A percentile compares a stretch with the other conserved stretches of the same genome.
These are phyloP conservation scores for Macrolepiota dolichaula DNA, from an alignment of 768 basidiomycete species.

Conservation along the genomic window DNA sequence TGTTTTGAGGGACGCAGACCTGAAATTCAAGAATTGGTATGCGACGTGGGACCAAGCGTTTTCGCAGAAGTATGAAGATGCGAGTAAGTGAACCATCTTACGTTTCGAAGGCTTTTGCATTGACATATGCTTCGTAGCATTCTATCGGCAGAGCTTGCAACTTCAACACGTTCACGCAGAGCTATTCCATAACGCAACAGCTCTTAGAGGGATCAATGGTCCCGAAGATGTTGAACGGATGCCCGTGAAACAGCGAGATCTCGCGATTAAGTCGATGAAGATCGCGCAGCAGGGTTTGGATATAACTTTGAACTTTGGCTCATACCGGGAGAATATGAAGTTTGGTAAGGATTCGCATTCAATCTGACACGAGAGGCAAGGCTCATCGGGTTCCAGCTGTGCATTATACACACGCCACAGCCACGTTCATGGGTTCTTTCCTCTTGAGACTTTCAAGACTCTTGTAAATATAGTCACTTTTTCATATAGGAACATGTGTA, in stretches of 20 bases:
- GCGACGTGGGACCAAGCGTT: constrained; percentile 76
- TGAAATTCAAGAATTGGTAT: constrained; percentile 81
- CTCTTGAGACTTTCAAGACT: constrained; percentile 81
- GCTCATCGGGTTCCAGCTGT: constrained; percentile 49
- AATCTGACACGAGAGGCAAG: neutral
- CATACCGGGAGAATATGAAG: constrained; percentile 90
- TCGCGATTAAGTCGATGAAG: constrained; percentile 80
- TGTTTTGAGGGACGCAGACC: constrained; percentile 68
- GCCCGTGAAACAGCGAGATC: constrained; percentile 70
- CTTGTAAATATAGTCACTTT: constrained; percentile 54
- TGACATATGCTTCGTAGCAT: constrained; percentile 41
- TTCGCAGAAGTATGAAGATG: constrained; percentile 80
- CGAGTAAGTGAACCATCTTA: constrained; percentile 42
- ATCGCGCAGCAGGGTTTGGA: constrained; percentile 80
- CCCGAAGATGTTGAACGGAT: constrained; percentile 86
- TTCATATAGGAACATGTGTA: neutral
- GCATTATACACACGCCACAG: constrained; percentile 89
- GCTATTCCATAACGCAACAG: constrained; percentile 81
- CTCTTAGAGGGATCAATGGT: constrained; percentile 76
- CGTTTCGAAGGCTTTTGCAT: neutral
- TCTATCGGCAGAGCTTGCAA: constrained; percentile 85
- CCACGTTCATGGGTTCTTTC: constrained; percentile 91
- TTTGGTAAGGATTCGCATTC: constrained; percentile 55
- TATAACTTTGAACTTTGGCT: constrained; percentile 78
- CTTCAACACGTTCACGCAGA: constrained; percentile 88